phyloP scores from a whole-genome alignment of 1,284 basidiomycete genomes.

The Pholiota adiposa region DNA sequence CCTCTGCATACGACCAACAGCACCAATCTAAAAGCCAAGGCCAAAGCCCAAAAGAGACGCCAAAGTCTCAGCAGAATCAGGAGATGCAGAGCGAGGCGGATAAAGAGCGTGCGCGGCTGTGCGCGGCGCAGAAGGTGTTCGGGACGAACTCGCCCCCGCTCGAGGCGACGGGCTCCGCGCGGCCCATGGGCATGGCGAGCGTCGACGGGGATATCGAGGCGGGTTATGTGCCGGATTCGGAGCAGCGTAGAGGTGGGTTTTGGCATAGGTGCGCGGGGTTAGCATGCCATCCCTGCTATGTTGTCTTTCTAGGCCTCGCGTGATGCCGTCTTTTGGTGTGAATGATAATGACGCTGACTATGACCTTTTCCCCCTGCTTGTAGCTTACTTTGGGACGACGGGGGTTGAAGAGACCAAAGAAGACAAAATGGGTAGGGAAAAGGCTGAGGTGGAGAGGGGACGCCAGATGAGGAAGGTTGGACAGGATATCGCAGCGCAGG shows the following conservation, averaged over 20 bases:
- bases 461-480: constrained; percentile 8
- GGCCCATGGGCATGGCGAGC: constrained; percentile 22
- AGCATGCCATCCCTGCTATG: no score
- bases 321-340: no score
- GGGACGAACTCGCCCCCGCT: constrained; percentile 27
- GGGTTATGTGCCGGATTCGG: constrained; percentile 19
- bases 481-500: constrained; percentile 16
- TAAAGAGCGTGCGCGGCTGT: no score
- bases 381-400: constrained; percentile 19
- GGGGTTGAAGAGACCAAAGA: background rate
- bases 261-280: no score
- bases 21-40: no score
- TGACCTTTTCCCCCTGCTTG: background rate
- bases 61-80: no score
- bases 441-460: constrained; percentile 3
- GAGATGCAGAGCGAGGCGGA: no score
- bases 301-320: no score
- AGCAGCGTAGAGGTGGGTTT: constrained; percentile 23
- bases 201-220: constrained; percentile 19
- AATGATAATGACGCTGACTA: background rate
- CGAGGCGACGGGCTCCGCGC: constrained; percentile 21
- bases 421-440: constrained; percentile 9
- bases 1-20: no score
- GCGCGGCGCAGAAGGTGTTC: background rate
- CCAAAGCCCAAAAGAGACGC: no score